Conservation (phyloP, 2,329 filamentous ascomycete genomes). For the Monosporascus sp. region DNA sequence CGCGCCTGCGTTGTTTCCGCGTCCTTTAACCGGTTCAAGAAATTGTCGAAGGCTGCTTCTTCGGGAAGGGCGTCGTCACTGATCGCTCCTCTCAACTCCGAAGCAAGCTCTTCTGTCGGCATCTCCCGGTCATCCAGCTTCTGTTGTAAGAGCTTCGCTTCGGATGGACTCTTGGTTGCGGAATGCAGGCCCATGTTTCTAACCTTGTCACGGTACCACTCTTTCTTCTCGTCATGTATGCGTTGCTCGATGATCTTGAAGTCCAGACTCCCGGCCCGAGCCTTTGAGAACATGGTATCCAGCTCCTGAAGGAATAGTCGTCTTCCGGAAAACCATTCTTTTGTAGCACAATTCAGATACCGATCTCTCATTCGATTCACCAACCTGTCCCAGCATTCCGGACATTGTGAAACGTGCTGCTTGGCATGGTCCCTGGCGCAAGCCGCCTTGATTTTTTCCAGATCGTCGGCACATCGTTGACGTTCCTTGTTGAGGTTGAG, state of each 20-base stretch:
- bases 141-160: conserved; percentile 21
- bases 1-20: conserved; percentile 27
- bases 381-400: conserved; percentile 41
- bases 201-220: conserved; percentile 42
- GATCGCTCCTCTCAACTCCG: conserved; percentile 18
- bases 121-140: conserved; percentile 22
- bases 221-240: conserved; percentile 45
- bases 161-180: conserved; percentile 16
- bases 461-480: conserved; percentile 33
- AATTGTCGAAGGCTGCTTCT: conserved; percentile 24
- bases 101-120: conserved; percentile 19
- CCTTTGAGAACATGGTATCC: conserved; percentile 42
- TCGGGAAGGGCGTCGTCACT: conserved; percentile 13
- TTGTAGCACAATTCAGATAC: conserved; percentile 29
- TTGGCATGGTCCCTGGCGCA: conserved; percentile 39
- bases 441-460: conserved; percentile 35
- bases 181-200: conserved; percentile 20
- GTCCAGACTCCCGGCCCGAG: conserved; percentile 36
- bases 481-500: conserved; percentile 24
- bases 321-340: conserved; percentile 49
- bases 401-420: conserved; percentile 38
- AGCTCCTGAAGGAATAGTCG: conserved; percentile 44
- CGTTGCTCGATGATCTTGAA: conserved; percentile 42
- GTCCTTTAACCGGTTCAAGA: conserved; percentile 25
- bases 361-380: conserved; percentile 39